A percentile compares a stretch with the other conserved stretches of the same genome.
Evolutionary conservation across 805 yeast genomes (phyloP).

Genomic region (Candida multigemmis): DNA sequence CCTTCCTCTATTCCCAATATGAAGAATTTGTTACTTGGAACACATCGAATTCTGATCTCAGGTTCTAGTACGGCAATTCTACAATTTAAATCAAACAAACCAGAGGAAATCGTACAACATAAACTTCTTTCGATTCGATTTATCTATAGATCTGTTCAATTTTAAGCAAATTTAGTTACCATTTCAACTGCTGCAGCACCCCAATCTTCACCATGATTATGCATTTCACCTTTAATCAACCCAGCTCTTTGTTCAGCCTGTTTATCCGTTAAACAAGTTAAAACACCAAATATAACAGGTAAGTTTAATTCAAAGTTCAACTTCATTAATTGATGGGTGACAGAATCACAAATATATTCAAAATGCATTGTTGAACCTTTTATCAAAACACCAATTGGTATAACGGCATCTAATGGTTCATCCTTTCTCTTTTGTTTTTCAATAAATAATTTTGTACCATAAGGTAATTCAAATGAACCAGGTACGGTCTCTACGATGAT

Average conservation of each 20-base stretch:
- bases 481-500: conserved; percentile 83
- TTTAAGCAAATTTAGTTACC: conserved; percentile 32
- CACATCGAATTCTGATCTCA: too few relatives aligned
- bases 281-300: conserved; percentile 89
- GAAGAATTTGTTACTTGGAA: too few relatives aligned
- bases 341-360: conserved; percentile 91
- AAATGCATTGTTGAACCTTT: conserved; percentile 98
- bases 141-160: too few relatives aligned
- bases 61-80: too few relatives aligned
- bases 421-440: conserved; percentile 33
- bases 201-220: conserved; percentile 98
- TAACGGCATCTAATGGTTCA: conserved; percentile 67
- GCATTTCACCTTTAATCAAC: conserved; percentile 60
- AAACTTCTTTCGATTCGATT: too few relatives aligned
- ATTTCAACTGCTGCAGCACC: conserved; percentile 98
- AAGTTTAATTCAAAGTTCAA: conserved; percentile 58
- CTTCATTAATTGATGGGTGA: conserved; percentile 76
- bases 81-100: too few relatives aligned
- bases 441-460: conserved; percentile 52
- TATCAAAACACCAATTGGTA: conserved; percentile 90
- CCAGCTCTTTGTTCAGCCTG: conserved; percentile 95
- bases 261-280: conserved; percentile 88
- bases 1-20: too few relatives aligned
- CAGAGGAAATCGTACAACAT: too few relatives aligned
- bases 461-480: conserved; percentile 92